phyloP scores from a whole-genome alignment of 1,139 yeast genomes.

The Blastobotrys ciferrii region DNA sequence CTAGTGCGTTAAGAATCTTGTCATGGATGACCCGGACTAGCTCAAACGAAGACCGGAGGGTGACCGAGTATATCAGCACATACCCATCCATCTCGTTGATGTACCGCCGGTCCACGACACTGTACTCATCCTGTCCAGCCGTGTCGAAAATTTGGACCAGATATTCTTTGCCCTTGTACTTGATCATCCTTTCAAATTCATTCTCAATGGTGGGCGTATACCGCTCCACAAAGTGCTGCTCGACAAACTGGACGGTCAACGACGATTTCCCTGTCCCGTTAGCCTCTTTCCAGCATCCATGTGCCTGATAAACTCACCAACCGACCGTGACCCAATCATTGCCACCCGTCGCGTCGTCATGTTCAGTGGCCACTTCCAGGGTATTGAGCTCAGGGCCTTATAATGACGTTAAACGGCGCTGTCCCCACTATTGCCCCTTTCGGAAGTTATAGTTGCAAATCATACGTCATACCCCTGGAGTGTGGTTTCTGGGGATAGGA shows the following conservation, averaged over 20 bases:
- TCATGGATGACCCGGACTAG: conserved; percentile 74
- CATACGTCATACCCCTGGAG: background rate
- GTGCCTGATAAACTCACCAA: conserved; percentile 55
- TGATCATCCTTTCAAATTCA: conserved; percentile 52
- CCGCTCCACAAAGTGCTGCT: conserved; percentile 82
- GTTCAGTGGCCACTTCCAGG: background rate
- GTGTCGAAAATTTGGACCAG: conserved; percentile 82
- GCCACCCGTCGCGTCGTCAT: conserved; percentile 60
- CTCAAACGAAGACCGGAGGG: conserved; percentile 76
- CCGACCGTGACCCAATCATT: conserved; percentile 85
- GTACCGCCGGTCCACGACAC: conserved; percentile 76
- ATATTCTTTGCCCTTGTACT: conserved; percentile 63
- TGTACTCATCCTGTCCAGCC: conserved; percentile 84
- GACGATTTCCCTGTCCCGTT: conserved; percentile 67
- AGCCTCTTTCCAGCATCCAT: conserved; percentile 4
- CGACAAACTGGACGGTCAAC: conserved; percentile 82
- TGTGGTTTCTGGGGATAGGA: no score
- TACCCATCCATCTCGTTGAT: conserved; percentile 83
- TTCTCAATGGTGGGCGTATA: conserved; percentile 92
- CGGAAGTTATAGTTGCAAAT: background rate
- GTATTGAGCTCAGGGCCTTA: background rate
- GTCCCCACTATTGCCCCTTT: background rate
- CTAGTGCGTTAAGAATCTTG: conserved; percentile 67
- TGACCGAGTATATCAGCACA: conserved; percentile 76
- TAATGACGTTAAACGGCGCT: background rate